Base-by-base conservation (phyloP, 1,284 basidiomycete genomes). In the Cryptococcus jaspeensis region DNA sequence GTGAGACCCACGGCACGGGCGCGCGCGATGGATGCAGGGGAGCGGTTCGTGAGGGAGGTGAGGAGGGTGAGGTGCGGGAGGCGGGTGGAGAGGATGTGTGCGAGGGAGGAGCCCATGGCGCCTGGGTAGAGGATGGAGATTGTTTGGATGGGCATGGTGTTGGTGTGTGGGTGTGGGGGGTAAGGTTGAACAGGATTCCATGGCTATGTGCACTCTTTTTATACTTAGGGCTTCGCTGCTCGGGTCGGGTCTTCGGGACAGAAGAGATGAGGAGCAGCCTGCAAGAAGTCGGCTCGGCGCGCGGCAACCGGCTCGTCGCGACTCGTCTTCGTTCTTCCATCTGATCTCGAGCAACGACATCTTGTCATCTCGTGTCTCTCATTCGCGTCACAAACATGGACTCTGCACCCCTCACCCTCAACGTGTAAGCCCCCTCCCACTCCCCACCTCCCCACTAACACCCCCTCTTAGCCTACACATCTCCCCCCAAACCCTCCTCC, bases 391-490 rank as follows among this genome's bases (percentile, higher is more conserved):
- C 23, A 52, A 62, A 20, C n/a, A 67, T 65, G 69, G 69, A 65
- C 4, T 38, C 50, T 15, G 61, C 65, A 16, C 69, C 66, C 9
- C 55, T 71, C 18, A 61, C 63, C 12, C 56, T 71, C 23, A 59
- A 59, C 7, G 58, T 69, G 69, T 71, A 52, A 58, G 8, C 28
- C 16, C 41, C 1, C 13, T 35, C 45, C 37, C 39, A 15, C 18
- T n/a, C 41, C n/a, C 37, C n/a, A 6, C 15, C 15, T 1, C 38
- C 18, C 50, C 7, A 28, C 43, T 45, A 43, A 23, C 18, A n/a
- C 9, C 13, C 43, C 11, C 15, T 39, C 37, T 2, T 50, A 68
- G 69, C 25, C 38, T 60, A 32, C 51, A 55, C 16, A 48, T 65
- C 6, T 55, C 63, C 5, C 64, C 65, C 13, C 53, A 42, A 3